Conservation (phyloP, 2,329 filamentous ascomycete genomes). For the Diaporthe humulicola region DNA sequence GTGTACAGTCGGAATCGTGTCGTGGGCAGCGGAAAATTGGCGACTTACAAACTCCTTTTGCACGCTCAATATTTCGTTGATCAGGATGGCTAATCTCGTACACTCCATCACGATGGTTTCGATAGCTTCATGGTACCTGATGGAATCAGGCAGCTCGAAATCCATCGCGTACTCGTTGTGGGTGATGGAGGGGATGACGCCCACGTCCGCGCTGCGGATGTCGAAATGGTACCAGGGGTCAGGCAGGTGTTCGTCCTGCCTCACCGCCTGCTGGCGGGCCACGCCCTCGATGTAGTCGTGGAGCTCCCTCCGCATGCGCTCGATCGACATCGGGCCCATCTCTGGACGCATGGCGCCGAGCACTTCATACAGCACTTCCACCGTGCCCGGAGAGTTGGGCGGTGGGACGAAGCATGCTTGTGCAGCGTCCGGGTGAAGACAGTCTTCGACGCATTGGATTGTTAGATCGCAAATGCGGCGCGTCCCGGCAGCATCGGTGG, state of each 20-base stretch:
- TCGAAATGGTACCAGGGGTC: conserved; percentile 12
- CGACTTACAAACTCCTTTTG: conserved; percentile 10
- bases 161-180: conserved; percentile 24
- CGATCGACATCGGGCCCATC: neutral
- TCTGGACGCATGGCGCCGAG: neutral
- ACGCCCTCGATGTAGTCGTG: conserved; percentile 2
- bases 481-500: neutral
- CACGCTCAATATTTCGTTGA: conserved; percentile 1
- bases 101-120: conserved; percentile 2
- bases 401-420: neutral
- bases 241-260: neutral
- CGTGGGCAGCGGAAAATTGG: neutral
- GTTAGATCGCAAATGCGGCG: neutral
- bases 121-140: conserved; percentile 5
- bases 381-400: neutral
- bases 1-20: no score
- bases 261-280: neutral
- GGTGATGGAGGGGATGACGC: neutral
- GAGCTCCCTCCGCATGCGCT: conserved; percentile 6
- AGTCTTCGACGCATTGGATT: neutral
- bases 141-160: conserved; percentile 11
- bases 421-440: neutral
- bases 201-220: neutral
- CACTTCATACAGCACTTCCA: neutral
- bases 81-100: neutral